Evolutionary conservation across 352 stramenopile species (phyloP), one percentile per base, ranked within the genome.

Genomic region (Globisporangium polare): DNA sequence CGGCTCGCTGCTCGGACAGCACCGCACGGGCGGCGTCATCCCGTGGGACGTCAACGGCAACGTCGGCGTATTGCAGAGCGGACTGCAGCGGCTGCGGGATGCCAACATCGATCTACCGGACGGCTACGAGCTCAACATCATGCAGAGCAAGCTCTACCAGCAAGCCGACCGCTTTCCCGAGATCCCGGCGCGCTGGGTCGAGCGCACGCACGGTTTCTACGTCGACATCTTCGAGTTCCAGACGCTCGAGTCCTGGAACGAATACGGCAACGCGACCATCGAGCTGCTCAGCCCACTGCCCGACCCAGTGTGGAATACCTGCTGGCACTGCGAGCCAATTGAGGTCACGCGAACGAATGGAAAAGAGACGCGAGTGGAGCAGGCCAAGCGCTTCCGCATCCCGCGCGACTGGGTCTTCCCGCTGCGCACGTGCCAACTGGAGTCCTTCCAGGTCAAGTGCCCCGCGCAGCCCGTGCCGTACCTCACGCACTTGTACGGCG

Each of bases 361-460:
- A 62, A 15, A 9, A 9, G 26, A 17, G 69, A 64, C 26, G 15
- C 46, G 3, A 53, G 46, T 13, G 10, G 45, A 53, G 33, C 55
- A 64, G 41, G 27, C 71, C 5, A 74, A 85, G 59, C 73, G 68
- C 37, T 80, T 89, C 15, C 53, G 53, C 20, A 42, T 87, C 8
- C 77, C 73, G 17, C 63, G 50, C 53, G 74, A 87, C 52, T 89
- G 79, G 79, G 50, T 89, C 2, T 74, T 86, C 20, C 79, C 77
- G n/a, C 60, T 83, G 8, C 61, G 67, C n/a, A 22, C 41, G 13
- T 89, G 79, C 47, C 65, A 59, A 2, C 41, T 87, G 4, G 66
- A 82, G 53, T 22, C 66, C 10, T 77, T 83, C 62, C 66, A 81
- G 43, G 67, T 86, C 2, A 68, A 68, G 56, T 89, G 79, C 29